Evolutionary conservation across 2,329 filamentous ascomycete genomes (phyloP).

Genomic region (Sarocladiaceae sp.): DNA sequence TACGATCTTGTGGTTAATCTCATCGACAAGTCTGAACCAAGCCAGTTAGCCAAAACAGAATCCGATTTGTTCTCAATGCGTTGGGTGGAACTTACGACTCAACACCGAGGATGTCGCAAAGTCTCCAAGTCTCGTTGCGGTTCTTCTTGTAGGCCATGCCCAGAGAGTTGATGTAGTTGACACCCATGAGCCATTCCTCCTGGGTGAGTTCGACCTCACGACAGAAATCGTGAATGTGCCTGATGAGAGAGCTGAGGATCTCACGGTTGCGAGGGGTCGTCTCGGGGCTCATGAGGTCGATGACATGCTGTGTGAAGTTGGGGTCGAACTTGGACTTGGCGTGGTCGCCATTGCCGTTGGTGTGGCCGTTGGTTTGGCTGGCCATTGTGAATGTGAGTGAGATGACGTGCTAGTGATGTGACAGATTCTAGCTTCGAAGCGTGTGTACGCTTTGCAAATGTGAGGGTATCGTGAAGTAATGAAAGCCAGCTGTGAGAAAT

Average conservation of each 20-base stretch:
- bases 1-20: slow-evolving; percentile 23
- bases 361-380: slow-evolving; percentile 19
- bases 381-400: slow-evolving; percentile 11
- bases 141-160: slow-evolving; percentile 65
- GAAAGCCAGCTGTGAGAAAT: no score
- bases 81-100: slow-evolving; percentile 54
- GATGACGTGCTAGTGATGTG: no score
- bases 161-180: slow-evolving; percentile 70
- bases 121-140: slow-evolving; percentile 69
- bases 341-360: slow-evolving; percentile 24
- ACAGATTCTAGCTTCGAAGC: neutral
- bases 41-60: no score
- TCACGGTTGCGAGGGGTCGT: slow-evolving; percentile 60
- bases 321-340: slow-evolving; percentile 58
- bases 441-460: neutral
- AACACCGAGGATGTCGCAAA: slow-evolving; percentile 70
- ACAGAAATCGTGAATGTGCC: slow-evolving; percentile 73
- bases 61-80: neutral
- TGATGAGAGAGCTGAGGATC: slow-evolving; percentile 61
- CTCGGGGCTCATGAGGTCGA: slow-evolving; percentile 69
- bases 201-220: slow-evolving; percentile 72
- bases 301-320: slow-evolving; percentile 69
- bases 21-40: slow-evolving; percentile 52
- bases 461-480: neutral
- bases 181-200: slow-evolving; percentile 73